Evolutionary conservation across 495 filamentous ascomycete genomes (phyloP).

Genomic region (Eremomyces bilateralis): DNA sequence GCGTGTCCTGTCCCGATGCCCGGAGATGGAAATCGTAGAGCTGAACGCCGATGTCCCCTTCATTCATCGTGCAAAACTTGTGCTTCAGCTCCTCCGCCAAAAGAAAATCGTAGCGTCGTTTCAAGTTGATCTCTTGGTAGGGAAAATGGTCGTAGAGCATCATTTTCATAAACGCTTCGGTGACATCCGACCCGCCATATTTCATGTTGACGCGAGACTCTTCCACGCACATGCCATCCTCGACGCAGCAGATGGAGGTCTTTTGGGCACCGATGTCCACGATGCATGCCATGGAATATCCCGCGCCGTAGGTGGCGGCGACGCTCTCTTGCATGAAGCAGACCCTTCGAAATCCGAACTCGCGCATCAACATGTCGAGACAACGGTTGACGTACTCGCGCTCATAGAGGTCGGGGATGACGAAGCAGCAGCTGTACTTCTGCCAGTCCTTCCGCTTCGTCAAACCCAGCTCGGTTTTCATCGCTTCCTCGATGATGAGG

Average conservation of each 20-base stretch:
- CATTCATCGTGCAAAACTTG: conserved; percentile 69
- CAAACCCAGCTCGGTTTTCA: conserved; percentile 61
- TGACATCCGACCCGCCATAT: conserved; percentile 79
- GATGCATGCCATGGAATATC: conserved; percentile 77
- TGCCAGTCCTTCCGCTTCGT: conserved; percentile 58
- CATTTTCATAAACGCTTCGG: conserved; percentile 88
- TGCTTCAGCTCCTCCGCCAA: conserved; percentile 88
- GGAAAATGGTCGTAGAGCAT: conserved; percentile 90
- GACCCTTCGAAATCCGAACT: conserved; percentile 68
- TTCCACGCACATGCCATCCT: conserved; percentile 86
- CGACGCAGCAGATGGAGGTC: conserved; percentile 92
- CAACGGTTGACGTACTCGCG: conserved; percentile 69
- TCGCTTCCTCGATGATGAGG: conserved; percentile 62
- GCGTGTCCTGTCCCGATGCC: conserved; percentile 66
- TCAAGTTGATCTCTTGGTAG: conserved; percentile 80
- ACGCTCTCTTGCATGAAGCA: conserved; percentile 92
- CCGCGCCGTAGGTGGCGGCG: conserved; percentile 87
- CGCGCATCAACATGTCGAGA: conserved; percentile 64
- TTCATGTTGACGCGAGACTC: conserved; percentile 87
- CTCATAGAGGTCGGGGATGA: conserved; percentile 93
- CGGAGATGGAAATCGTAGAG: conserved; percentile 73
- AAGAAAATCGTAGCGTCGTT: conserved; percentile 75
- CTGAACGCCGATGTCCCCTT: conserved; percentile 62
- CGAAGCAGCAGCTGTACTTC: conserved; percentile 81
- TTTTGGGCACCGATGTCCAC: conserved; percentile 96